A percentile compares a stretch with the other conserved stretches of the same genome.
Conservation (phyloP, 345 rosid species). For the Noccaea bulbosa region DNA sequence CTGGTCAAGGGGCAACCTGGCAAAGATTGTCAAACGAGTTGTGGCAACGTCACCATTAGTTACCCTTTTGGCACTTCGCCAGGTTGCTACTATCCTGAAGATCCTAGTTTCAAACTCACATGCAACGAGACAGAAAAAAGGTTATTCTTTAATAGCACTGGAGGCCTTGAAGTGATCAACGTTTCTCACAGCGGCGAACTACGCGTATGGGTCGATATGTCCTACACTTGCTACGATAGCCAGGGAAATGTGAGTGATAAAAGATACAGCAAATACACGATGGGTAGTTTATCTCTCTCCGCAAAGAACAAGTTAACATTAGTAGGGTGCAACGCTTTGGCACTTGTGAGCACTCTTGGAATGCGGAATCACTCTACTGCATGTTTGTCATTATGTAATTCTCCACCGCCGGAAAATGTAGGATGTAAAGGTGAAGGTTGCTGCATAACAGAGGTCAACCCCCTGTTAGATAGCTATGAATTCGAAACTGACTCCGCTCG, state of each 20-base stretch:
- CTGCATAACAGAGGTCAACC: conserved; percentile 1
- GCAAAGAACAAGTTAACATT: conserved; percentile 28
- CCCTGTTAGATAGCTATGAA: no score
- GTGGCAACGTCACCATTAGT: conserved; percentile 40
- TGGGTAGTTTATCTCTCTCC: neutral
- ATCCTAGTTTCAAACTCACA: conserved; percentile 27
- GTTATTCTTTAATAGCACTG: neutral
- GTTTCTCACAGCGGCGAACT: conserved; percentile 13
- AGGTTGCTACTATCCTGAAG: conserved; percentile 34
- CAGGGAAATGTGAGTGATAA: no score
- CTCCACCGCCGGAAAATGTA: neutral
- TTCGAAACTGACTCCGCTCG: no score
- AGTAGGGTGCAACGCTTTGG: conserved; percentile 45
- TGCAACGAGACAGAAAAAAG: neutral
- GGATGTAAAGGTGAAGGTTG: conserved; percentile 45
- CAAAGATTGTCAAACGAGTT: neutral
- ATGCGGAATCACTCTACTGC: rapidly evolving
- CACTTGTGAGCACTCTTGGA: rapidly evolving
- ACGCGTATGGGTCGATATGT: neutral
- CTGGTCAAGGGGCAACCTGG: conserved; percentile 10
- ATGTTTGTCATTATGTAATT: neutral
- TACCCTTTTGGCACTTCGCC: conserved; percentile 45
- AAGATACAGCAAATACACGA: no score
- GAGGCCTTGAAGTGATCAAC: neutral
- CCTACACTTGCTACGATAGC: neutral